phyloP scores from a whole-genome alignment of 2,329 filamentous ascomycete species.

The Mollisiaceae sp. region DNA sequence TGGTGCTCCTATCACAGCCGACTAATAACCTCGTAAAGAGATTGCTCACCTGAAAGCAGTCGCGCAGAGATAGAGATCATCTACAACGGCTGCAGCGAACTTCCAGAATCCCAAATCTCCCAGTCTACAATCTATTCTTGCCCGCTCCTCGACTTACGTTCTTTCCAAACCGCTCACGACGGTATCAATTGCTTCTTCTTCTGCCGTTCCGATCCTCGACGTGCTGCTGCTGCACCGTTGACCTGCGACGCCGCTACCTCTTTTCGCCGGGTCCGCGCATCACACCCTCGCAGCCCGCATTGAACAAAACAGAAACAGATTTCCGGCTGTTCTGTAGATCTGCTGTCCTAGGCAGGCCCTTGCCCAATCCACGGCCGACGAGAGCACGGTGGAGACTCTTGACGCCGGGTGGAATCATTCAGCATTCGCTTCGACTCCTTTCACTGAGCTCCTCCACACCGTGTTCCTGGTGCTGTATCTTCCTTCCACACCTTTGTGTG shows the following conservation, averaged over 20 bases:
- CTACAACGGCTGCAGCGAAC: conserved; percentile 4
- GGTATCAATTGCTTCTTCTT: conserved; percentile 10
- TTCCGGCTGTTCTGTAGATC: conserved; percentile 14
- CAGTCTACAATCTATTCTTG: conserved; percentile 7
- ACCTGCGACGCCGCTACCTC: conserved; percentile 8
- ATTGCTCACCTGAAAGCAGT: conserved; percentile 7
- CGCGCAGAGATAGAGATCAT: conserved; percentile 5
- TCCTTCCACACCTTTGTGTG: conserved; percentile 19
- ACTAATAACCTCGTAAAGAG: background rate
- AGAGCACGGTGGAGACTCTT: conserved; percentile 3
- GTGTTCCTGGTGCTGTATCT: conserved; percentile 27
- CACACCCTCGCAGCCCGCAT: conserved; percentile 1
- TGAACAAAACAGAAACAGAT: conserved; percentile 12
- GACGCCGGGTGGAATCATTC: conserved; percentile 1
- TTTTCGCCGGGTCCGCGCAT: conserved; percentile 11
- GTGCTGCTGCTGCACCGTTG: background rate
- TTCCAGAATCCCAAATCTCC: background rate
- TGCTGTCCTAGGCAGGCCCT: conserved; percentile 10
- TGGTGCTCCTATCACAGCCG: conserved; percentile 1
- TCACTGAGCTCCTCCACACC: conserved; percentile 24
- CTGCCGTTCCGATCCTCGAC: conserved; percentile 1
- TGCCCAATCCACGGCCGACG: conserved; percentile 3
- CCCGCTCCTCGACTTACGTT: background rate
- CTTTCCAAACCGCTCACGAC: background rate
- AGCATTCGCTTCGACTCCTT: conserved; percentile 25